These are phyloP conservation scores for Pseudonitzschia multistriata DNA, from an alignment of 108 stramenopile genomes.

Conservation along the genomic window DNA sequence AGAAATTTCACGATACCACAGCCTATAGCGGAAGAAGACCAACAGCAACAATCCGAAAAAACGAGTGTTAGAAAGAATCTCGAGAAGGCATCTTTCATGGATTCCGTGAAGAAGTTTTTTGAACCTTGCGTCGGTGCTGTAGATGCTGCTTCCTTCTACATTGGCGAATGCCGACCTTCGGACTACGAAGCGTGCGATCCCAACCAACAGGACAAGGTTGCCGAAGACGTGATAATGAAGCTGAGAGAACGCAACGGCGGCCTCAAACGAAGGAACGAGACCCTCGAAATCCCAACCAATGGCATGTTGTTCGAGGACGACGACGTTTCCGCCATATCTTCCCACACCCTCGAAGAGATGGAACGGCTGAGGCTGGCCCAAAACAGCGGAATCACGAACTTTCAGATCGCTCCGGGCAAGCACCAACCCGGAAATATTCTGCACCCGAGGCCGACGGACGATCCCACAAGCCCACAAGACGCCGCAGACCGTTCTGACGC, in stretches of 20 bases:
- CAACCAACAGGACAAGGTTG: background rate
- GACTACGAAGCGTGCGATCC: slow-evolving; percentile 9
- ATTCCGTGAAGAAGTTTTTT: slow-evolving; percentile 24
- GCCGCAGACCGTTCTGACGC: background rate
- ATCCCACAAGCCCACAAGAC: background rate
- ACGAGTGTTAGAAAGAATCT: background rate
- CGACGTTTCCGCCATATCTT: slow-evolving; percentile 37
- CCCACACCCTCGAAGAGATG: slow-evolving; percentile 36
- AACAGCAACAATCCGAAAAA: slow-evolving; percentile 5
- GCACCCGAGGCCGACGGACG: background rate
- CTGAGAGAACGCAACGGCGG: background rate
- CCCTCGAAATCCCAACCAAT: slow-evolving; percentile 29
- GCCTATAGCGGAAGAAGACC: slow-evolving; percentile 7
- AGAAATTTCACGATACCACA: slow-evolving; percentile 15
- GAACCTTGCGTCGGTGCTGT: slow-evolving; percentile 30
- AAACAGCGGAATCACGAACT: slow-evolving; percentile 2
- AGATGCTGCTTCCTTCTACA: slow-evolving; percentile 27
- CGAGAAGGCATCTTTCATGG: background rate
- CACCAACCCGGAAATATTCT: slow-evolving; percentile 6
- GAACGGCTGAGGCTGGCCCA: slow-evolving; percentile 13
- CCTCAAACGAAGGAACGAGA: slow-evolving; percentile 6
- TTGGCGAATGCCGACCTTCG: slow-evolving; percentile 19
- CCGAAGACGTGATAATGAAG: background rate
- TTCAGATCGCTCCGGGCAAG: background rate
- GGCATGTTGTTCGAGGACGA: slow-evolving; percentile 18